Base-by-base conservation (phyloP, 257 asterid genomes). In the Agastache rugosa region DNA sequence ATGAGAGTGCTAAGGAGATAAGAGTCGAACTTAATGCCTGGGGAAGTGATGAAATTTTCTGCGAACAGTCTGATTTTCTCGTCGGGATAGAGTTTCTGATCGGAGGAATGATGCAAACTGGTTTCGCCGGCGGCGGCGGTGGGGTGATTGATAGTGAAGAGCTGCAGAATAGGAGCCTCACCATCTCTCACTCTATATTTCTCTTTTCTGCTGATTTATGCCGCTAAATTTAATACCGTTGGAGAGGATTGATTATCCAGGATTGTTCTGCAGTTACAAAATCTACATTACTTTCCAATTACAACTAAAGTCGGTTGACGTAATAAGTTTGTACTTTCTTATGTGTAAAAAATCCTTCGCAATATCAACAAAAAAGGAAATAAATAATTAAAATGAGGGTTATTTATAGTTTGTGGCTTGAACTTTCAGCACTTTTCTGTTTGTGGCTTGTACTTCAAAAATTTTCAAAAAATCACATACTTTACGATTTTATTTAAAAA, bases 1-100 rank as follows among this genome's bases (percentile, higher is more conserved):
- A 39, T 1, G 97, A 89, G 42, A 92, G 87, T 34, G 90, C 81
- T 12, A 84, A 34, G 34, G 97, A 86, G 47, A 90, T 72, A 29
- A 91, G 81, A 51, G 85, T 67, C 12, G 87, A 74, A 42, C 83
- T 80, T 17, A 85, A 42, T 10, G 79, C 75, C 73, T 75, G 85
- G 11, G 81, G 12, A 67, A 81, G 61, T 19, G 72, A 58, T 42
- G 64, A 67, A 62, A 45, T 6, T 37, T 72, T 76, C 42, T 44
- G 83, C 45, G 48, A 61, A 50, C 47, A 53, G 29, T 37, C 34
- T 11, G 82, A 67, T 11, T 67, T 66, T 19, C 41, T 22, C 17
- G 55, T 67, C 10, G 51, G 45, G 1, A 34, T n/a, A 6, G 45
- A 51, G 71, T 23, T 37, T 67, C 71, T 62, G 47, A 47, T 5